Percentiles rank a stretch among this genome's conserved stretches.
These are phyloP conservation scores for Trichophyton schoenleinii DNA, from an alignment of 2,329 filamentous ascomycete species.

Conservation along the genomic window DNA sequence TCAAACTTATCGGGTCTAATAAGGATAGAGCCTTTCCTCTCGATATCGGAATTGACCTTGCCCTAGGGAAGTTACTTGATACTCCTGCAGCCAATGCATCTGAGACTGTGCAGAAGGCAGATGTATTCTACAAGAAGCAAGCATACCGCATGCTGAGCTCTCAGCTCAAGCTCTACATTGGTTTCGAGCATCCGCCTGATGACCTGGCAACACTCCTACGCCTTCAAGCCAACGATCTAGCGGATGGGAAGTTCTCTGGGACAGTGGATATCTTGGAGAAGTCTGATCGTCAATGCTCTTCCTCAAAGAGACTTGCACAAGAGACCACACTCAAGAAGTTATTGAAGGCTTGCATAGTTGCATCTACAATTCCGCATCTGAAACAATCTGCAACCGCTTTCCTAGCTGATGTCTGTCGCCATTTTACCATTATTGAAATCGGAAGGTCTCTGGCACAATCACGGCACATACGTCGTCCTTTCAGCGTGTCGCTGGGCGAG, in stretches of 20 bases:
- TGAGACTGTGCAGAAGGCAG: slow-evolving; percentile 46
- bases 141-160: slow-evolving; percentile 77
- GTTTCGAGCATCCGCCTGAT: slow-evolving; percentile 75
- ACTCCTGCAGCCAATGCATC: slow-evolving; percentile 38
- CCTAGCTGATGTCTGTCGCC: slow-evolving; percentile 67
- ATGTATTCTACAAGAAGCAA: slow-evolving; percentile 85
- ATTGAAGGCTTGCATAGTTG: slow-evolving; percentile 77
- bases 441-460: slow-evolving; percentile 70
- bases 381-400: slow-evolving; percentile 63
- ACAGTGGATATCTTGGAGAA: slow-evolving; percentile 55
- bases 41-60: slow-evolving; percentile 73
- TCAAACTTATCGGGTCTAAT: slow-evolving; percentile 79
- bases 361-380: slow-evolving; percentile 69
- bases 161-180: slow-evolving; percentile 82
- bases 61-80: slow-evolving; percentile 79
- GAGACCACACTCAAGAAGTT: slow-evolving; percentile 73
- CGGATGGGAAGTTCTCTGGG: slow-evolving; percentile 59
- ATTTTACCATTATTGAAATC: slow-evolving; percentile 83
- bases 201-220: slow-evolving; percentile 75
- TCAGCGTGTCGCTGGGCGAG: slow-evolving; percentile 76
- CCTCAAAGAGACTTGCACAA: slow-evolving; percentile 74
- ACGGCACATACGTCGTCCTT: slow-evolving; percentile 64
- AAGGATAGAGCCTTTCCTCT: slow-evolving; percentile 79
- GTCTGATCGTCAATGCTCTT: slow-evolving; percentile 68
- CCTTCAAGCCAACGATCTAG: slow-evolving; percentile 76